Evolutionary conservation across 2,329 filamentous ascomycete species (phyloP).

Genomic region (Botryotinia narcissicola): DNA sequence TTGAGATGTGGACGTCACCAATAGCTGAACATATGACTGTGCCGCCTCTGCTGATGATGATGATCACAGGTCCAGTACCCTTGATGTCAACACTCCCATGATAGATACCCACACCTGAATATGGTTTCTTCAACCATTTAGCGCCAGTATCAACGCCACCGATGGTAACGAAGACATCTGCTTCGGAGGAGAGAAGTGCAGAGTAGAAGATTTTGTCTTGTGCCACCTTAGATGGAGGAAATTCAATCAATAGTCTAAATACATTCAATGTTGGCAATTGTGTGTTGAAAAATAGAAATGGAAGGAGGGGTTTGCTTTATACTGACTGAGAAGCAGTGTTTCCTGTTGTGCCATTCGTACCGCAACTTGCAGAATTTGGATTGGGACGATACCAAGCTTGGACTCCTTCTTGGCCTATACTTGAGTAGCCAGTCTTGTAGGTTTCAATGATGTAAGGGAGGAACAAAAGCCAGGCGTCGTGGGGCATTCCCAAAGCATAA

Average conservation of each 20-base stretch:
- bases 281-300: neutral
- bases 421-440: neutral
- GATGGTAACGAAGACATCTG: constrained; percentile 2
- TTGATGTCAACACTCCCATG: constrained; percentile 1
- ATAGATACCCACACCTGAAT: constrained; percentile 1
- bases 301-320: neutral
- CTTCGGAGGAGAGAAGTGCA: neutral
- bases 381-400: constrained; percentile 11
- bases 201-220: constrained; percentile 14
- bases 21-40: neutral
- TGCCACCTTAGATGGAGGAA: neutral
- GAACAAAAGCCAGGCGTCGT: constrained; percentile 46
- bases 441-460: constrained; percentile 3
- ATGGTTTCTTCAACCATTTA: neutral
- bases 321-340: constrained; percentile 11
- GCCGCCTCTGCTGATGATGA: neutral
- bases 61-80: neutral
- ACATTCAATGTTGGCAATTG: neutral
- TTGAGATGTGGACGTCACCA: neutral
- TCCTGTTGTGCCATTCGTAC: neutral
- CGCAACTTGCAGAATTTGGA: neutral
- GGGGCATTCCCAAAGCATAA: constrained; percentile 37
- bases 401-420: neutral
- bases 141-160: neutral
- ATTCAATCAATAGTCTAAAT: neutral